Base-by-base conservation (phyloP, 78 protist species). In the Chrysochromulina parva region DNA sequence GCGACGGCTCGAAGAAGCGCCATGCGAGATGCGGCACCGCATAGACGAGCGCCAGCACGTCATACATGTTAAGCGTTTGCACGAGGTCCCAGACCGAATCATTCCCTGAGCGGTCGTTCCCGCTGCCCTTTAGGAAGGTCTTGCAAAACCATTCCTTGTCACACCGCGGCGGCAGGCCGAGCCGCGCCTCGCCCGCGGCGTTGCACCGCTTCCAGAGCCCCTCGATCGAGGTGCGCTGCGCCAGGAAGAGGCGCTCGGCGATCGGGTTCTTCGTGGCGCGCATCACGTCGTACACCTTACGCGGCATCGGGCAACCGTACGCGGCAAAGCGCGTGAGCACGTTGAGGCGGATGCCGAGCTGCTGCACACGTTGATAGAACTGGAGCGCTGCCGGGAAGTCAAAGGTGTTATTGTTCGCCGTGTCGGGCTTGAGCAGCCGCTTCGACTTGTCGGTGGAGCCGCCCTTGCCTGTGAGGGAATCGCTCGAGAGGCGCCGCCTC, bases 351-450 rank as follows among this genome's bases (percentile, higher is more conserved):
- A 73, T 16, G 54, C 26, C 26, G n/a, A 73, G 54, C 82, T 13
- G 54, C 50, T 28, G 48, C 26, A 10, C 9, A 13, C 78, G 50
- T 47, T 7, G 38, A 14, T 69, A 28, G 52, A 69, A 69, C 52
- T 10, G 28, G 50, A 3, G 10, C 22, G 78, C 2, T 6, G 78
- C 9, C 2, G 50, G 26, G 22, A 7, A 0, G 54, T 73, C 82
- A 17, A 73, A 73, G n/a, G 52, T 14, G 82, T 73, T 73, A 57
- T 73, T 73, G 82, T 73, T 20, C 54, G 82, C 82, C 2, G 82
- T 14, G 82, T 73, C 82, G 20, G 82, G 82, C 82, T 14, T 2
- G 54, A 73, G 54, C 54, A 17, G 1, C 50, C 14, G 7, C 78
- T 24, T 38, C 38, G 38, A 38, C 38, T 38, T 38, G 38, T 38